Evolutionary conservation across 495 filamentous ascomycete species (phyloP).

Genomic region (Tuber umbilicatum): DNA sequence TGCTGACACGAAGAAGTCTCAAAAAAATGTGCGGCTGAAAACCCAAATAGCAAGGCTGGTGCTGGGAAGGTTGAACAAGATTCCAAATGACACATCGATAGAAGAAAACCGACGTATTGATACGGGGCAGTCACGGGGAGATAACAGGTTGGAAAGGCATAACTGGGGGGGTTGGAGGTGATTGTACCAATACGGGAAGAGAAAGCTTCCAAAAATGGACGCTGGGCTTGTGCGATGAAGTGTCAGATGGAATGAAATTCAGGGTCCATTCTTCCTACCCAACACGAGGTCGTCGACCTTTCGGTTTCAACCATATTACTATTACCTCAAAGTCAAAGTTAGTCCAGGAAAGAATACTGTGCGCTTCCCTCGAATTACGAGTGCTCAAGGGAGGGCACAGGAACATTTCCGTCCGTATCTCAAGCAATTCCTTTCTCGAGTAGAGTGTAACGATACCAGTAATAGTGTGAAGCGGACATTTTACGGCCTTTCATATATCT

Average conservation of each 20-base stretch:
- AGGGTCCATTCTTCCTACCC: not conserved
- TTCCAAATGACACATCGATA: not conserved
- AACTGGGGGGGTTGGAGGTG: not conserved
- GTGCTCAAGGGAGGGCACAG: not conserved
- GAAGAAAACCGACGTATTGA: conserved; percentile 12
- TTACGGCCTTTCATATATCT: not conserved
- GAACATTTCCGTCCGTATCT: not conserved
- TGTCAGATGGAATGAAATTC: conserved; percentile 15
- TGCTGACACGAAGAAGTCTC: not conserved
- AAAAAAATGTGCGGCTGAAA: not conserved
- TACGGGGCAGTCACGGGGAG: conserved; percentile 36
- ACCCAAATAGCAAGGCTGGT: not conserved
- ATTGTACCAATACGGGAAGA: conserved; percentile 14
- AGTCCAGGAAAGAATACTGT: not conserved
- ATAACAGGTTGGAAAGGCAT: conserved; percentile 12
- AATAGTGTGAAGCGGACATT: not conserved
- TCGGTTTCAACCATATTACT: not conserved
- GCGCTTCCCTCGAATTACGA: not conserved
- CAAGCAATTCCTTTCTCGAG: not conserved
- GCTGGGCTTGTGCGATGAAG: conserved; percentile 9
- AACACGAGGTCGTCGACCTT: not conserved
- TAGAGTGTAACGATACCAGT: not conserved
- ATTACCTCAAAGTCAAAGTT: not conserved
- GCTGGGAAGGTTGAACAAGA: not conserved
- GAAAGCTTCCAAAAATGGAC: conserved; percentile 25